phyloP scores from a whole-genome alignment of 495 filamentous ascomycete genomes.

The Sporormia fimetaria region DNA sequence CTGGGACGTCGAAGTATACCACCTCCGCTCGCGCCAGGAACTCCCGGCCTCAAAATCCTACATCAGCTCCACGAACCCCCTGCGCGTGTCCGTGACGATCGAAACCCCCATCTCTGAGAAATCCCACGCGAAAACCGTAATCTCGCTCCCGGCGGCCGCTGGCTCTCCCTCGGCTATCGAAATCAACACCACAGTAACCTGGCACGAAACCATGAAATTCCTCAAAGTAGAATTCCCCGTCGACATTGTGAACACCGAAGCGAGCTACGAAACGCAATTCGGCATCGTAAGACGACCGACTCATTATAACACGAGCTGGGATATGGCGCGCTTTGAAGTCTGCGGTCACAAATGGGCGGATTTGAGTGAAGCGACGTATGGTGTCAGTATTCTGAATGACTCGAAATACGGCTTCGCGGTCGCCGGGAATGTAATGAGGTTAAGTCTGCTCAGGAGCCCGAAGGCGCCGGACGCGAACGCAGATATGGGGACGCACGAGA shows the following conservation, averaged over 20 bases:
- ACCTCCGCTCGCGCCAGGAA: slow-evolving; percentile 74
- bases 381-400: slow-evolving; percentile 90
- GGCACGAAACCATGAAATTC: slow-evolving; percentile 94
- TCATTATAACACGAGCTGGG: slow-evolving; percentile 95
- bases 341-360: slow-evolving; percentile 98
- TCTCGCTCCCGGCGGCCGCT: slow-evolving; percentile 61
- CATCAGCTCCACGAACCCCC: slow-evolving; percentile 58
- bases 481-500: slow-evolving; percentile 85
- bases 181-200: slow-evolving; percentile 72
- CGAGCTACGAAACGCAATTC: slow-evolving; percentile 92
- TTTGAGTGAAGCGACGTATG: slow-evolving; percentile 81
- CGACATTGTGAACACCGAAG: slow-evolving; percentile 80
- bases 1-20: slow-evolving; percentile 97
- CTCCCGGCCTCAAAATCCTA: slow-evolving; percentile 52
- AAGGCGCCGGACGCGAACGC: slow-evolving; percentile 94
- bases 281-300: slow-evolving; percentile 81
- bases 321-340: slow-evolving; percentile 99
- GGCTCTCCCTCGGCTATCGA: slow-evolving; percentile 61
- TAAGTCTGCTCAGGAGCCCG: slow-evolving; percentile 80
- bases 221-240: slow-evolving; percentile 98
- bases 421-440: slow-evolving; percentile 78
- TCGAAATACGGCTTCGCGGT: slow-evolving; percentile 96
- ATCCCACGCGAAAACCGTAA: slow-evolving; percentile 76
- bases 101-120: slow-evolving; percentile 76
- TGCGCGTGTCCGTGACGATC: slow-evolving; percentile 67